These are phyloP conservation scores for Pilasporangium apinafurcum DNA, from an alignment of 352 stramenopile genomes.

Conservation along the genomic window DNA sequence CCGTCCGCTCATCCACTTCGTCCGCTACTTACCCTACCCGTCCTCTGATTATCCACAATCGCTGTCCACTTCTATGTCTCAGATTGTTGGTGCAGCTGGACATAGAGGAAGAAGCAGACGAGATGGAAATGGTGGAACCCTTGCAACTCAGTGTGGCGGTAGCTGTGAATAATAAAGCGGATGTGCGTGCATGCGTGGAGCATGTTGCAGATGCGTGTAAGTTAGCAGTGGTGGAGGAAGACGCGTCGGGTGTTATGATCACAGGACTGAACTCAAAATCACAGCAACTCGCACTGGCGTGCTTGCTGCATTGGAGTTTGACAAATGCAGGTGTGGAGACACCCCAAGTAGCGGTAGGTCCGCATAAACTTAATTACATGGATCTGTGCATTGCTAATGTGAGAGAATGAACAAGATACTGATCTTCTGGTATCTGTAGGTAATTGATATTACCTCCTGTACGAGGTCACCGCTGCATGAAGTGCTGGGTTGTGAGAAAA, in stretches of 20 bases:
- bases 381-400: slow-evolving; percentile 11
- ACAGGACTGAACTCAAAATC: slow-evolving; percentile 21
- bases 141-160: slow-evolving; percentile 26
- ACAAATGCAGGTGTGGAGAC: background rate
- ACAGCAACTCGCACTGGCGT: slow-evolving; percentile 45
- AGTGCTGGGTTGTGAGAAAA: slow-evolving; percentile 31
- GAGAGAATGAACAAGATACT: background rate
- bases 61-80: background rate
- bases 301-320: slow-evolving; percentile 43
- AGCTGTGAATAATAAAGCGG: slow-evolving; percentile 2
- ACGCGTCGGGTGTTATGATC: too few relatives aligned
- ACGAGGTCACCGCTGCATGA: slow-evolving; percentile 30
- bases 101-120: background rate
- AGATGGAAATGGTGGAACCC: slow-evolving; percentile 22
- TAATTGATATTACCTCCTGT: slow-evolving; percentile 13
- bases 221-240: too few relatives aligned
- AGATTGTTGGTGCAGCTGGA: slow-evolving; percentile 1
- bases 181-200: background rate
- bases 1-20: background rate
- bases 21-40: background rate
- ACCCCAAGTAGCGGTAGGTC: slow-evolving; percentile 1
- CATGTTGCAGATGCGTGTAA: background rate
- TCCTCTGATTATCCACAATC: background rate
- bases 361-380: slow-evolving; percentile 8
- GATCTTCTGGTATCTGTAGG: background rate